These are phyloP conservation scores for Kuraishia ogatae DNA, from an alignment of 805 yeast species.

Conservation along the genomic window DNA sequence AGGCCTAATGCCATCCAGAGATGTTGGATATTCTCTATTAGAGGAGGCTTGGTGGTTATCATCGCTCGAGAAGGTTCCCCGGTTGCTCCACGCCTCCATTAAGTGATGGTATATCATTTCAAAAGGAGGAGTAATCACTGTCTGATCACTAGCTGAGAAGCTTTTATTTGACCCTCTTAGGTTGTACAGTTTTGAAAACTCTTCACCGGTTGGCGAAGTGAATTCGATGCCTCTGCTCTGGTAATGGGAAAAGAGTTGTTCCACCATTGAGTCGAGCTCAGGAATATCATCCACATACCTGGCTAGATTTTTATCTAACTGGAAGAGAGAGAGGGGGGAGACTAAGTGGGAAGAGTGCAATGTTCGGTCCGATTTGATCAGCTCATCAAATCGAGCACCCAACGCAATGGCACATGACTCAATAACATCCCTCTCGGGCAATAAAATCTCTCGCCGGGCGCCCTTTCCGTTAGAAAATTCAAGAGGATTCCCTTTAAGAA, in stretches of 20 bases:
- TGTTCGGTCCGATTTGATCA: not conserved
- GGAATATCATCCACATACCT: slow-evolving; percentile 10
- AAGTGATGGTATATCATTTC: slow-evolving; percentile 8
- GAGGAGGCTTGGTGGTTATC: not conserved
- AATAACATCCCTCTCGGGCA: slow-evolving; percentile 10
- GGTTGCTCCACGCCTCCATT: not conserved
- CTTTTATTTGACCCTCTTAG: not conserved
- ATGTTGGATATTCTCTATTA: too few species aligned
- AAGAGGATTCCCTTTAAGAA: not conserved
- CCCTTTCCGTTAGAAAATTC: too few species aligned
- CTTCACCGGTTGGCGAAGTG: not conserved
- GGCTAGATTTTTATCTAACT: not conserved
- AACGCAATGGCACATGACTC: slow-evolving; percentile 18
- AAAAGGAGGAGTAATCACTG: not conserved
- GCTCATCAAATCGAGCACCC: slow-evolving; percentile 8
- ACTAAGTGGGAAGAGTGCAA: not conserved
- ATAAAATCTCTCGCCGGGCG: not conserved
- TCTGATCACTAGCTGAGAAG: too few species aligned
- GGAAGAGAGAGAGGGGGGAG: slow-evolving; percentile 8
- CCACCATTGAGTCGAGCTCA: slow-evolving; percentile 26
- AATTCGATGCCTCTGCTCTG: slow-evolving; percentile 10
- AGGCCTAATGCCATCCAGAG: too few species aligned
- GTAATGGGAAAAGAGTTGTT: slow-evolving; percentile 20
- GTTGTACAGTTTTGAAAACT: slow-evolving; percentile 2
- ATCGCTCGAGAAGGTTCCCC: slow-evolving; percentile 2